A percentile compares a stretch with the other conserved stretches of the same genome.
Evolutionary conservation across 106 monocot genomes (phyloP).

Genomic region (Cymbidium sinense): DNA sequence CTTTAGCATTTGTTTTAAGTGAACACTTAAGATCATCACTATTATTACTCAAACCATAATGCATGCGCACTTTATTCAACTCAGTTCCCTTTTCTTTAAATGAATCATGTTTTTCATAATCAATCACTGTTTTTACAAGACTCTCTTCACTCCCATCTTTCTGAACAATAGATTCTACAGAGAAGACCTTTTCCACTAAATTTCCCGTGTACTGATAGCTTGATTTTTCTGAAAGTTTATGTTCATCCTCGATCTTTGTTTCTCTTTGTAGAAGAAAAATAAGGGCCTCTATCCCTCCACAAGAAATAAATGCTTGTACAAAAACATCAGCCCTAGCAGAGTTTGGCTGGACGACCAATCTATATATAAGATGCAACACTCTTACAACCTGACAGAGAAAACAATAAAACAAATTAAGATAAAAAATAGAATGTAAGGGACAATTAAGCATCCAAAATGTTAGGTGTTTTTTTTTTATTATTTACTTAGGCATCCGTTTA

Average conservation of each 20-base stretch:
- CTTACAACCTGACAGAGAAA: conserved; percentile 72
- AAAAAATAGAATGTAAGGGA: neutral
- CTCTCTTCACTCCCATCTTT: conserved; percentile 11
- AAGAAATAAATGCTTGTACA: conserved; percentile 77
- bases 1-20: conserved; percentile 30
- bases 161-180: conserved; percentile 10
- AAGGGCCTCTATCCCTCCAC: conserved; percentile 81
- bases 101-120: neutral
- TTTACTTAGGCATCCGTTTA: neutral
- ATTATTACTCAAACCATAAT: conserved; percentile 16
- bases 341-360: conserved; percentile 91
- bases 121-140: neutral
- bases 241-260: conserved; percentile 57
- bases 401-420: neutral
- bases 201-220: conserved; percentile 7
- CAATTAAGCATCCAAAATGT: neutral
- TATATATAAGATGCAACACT: conserved; percentile 88
- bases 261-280: conserved; percentile 86
- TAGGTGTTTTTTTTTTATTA: neutral
- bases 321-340: conserved; percentile 58
- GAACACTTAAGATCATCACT: conserved; percentile 6
- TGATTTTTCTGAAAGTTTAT: conserved; percentile 31
- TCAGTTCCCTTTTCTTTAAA: conserved; percentile 7
- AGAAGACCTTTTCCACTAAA: conserved; percentile 10
- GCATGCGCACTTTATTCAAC: conserved; percentile 19